Base-by-base conservation (phyloP, 2,329 filamentous ascomycete genomes). In the Leptographium wingfieldii region DNA sequence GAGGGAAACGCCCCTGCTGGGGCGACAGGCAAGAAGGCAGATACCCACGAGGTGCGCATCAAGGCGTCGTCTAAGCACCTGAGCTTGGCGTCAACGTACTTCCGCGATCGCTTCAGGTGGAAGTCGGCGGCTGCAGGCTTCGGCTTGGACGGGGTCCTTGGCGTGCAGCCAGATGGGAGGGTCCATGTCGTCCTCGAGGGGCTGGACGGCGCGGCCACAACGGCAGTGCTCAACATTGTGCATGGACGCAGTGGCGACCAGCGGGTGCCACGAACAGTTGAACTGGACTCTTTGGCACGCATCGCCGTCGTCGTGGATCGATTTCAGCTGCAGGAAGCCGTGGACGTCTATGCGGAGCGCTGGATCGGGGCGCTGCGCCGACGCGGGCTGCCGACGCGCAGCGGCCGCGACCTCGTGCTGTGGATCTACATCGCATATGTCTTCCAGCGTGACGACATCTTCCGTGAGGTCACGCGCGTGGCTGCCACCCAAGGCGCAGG, bases 161-260 rank as follows among this genome's bases (percentile, higher is more conserved):
- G 52, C 5, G 57, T 61, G 11, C 65, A 68, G 55, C 60, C 69
- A 0, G 70, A 72, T 55, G 70, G 70, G 16, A 67, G 70, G 52
- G 58, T 69, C 6, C 69, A 72, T 58, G 59, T 72, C 7, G 61
- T 59, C 4, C 62, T 72, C 6, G 67, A 66, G 4, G 67, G 67
- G 19, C 69, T 71, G 59, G 71, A 78, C 58, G 64, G 68, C 4
- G 66, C 73, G 7, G 74, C 75, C 0, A 66, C 71, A 10, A 71
- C 73, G 22, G 59, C 79, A 1, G 59, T 78, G 9, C 66, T 79
- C 55, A 72, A 76, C 60, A 73, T 76, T n/a, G 67, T 80, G 11
- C 77, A 80, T 65, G 69, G 73, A 56, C 71, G 71, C 3, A 68
- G 71, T 56, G 70, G 71, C 5, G 71, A 69, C 16, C 63, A 68